phyloP scores from a whole-genome alignment of 306 rosid genomes.

The Lupinus albus region DNA sequence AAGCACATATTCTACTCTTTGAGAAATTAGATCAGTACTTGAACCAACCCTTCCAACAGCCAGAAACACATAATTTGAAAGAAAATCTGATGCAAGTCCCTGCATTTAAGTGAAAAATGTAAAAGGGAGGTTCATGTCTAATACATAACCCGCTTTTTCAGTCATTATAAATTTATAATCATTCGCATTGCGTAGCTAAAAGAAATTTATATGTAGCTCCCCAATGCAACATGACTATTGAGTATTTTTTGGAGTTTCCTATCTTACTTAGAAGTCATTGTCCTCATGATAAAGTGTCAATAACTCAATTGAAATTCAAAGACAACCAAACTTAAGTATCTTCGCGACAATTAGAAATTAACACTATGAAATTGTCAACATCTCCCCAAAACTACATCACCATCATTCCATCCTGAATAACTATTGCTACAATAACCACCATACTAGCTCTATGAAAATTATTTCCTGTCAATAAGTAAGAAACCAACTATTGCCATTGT shows the following conservation, averaged over 20 bases:
- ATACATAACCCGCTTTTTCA: slow-evolving; percentile 11
- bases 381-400: slow-evolving; percentile 29
- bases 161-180: slow-evolving; percentile 11
- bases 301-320: slow-evolving; percentile 30
- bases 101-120: slow-evolving; percentile 48
- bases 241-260: slow-evolving; percentile 13
- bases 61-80: slow-evolving; percentile 76
- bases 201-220: slow-evolving; percentile 33
- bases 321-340: slow-evolving; percentile 11
- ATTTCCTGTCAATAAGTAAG: slow-evolving; percentile 13
- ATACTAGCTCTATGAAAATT: slow-evolving; percentile 3
- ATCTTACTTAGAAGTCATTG: slow-evolving; percentile 27
- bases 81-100: slow-evolving; percentile 95
- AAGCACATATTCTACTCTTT: slow-evolving; percentile 90
- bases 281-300: slow-evolving; percentile 17
- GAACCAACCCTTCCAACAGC: slow-evolving; percentile 99
- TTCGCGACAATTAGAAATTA: slow-evolving; percentile 13
- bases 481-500: slow-evolving; percentile 27
- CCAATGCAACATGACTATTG: slow-evolving; percentile 11
- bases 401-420: slow-evolving; percentile 15
- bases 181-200: slow-evolving; percentile 22
- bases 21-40: slow-evolving; percentile 89
- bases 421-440: slow-evolving; percentile 21
- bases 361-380: slow-evolving; percentile 8
- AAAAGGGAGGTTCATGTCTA: slow-evolving; percentile 19